Percentiles rank a stretch among this genome's conserved stretches.
Evolutionary conservation across 495 filamentous ascomycete species (phyloP).

Genomic region (Trichoderma parareesei): DNA sequence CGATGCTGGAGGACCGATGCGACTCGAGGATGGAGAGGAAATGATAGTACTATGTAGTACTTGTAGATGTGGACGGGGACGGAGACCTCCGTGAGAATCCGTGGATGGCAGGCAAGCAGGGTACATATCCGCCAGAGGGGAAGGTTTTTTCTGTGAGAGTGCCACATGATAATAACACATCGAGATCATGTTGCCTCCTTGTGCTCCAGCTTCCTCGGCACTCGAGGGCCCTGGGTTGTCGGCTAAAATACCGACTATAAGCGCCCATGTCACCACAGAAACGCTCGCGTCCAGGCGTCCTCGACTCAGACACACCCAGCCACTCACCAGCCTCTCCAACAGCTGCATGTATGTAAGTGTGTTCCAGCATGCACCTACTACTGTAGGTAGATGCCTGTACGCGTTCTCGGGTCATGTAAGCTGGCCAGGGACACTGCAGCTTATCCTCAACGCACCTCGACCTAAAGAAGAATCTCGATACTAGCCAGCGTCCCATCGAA

Average conservation of each 20-base stretch:
- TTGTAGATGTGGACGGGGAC: too few relatives aligned
- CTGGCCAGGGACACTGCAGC: background rate
- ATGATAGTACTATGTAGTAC: background rate
- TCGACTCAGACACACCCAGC: too few relatives aligned
- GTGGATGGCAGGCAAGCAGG: too few relatives aligned
- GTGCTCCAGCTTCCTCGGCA: constrained; percentile 1
- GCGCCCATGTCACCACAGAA: background rate
- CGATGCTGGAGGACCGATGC: background rate
- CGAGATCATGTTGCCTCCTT: background rate
- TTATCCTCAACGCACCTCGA: background rate
- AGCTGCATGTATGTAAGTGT: background rate
- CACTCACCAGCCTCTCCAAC: background rate
- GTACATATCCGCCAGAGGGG: too few relatives aligned
- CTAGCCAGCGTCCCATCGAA: background rate
- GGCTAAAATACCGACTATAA: background rate
- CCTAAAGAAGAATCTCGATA: background rate
- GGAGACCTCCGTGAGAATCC: too few relatives aligned
- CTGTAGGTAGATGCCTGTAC: too few relatives aligned
- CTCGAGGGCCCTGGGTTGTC: background rate
- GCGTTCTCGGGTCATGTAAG: too few relatives aligned
- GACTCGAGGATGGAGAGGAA: background rate
- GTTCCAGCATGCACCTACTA: too few relatives aligned
- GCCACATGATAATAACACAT: too few relatives aligned
- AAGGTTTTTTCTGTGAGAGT: too few relatives aligned
- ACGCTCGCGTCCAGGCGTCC: background rate